These are phyloP conservation scores for Sordariomycetes sp. DNA, from an alignment of 2,329 filamentous ascomycete species.

Conservation along the genomic window DNA sequence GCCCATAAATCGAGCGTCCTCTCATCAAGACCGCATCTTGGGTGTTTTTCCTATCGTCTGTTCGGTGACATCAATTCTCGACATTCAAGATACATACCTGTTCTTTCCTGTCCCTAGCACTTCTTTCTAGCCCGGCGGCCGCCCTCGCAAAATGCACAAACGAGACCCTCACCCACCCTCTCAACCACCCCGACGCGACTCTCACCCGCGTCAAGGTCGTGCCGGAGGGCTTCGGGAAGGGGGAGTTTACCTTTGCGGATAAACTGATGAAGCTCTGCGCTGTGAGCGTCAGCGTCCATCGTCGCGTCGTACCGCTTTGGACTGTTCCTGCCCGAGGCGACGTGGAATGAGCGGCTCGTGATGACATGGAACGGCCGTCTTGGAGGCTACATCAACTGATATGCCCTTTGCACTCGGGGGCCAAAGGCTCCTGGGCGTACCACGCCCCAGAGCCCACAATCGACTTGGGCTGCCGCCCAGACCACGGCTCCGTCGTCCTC, in stretches of 20 bases:
- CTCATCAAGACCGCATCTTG: too few relatives aligned
- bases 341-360: slow-evolving; percentile 20
- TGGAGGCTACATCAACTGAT: slow-evolving; percentile 20
- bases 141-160: neutral
- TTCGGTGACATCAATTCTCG: too few relatives aligned
- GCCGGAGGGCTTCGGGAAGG: slow-evolving; percentile 10
- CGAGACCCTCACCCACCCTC: neutral
- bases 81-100: too few relatives aligned
- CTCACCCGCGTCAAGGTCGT: neutral
- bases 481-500: slow-evolving; percentile 25
- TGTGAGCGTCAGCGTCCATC: slow-evolving; percentile 15
- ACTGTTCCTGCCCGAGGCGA: slow-evolving; percentile 16
- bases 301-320: slow-evolving; percentile 18
- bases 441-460: slow-evolving; percentile 33
- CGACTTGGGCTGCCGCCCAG: slow-evolving; percentile 17
- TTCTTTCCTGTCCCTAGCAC: too few relatives aligned
- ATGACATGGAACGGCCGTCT: slow-evolving; percentile 19
- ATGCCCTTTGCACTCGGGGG: slow-evolving; percentile 8
- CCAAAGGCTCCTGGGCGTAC: slow-evolving; percentile 22
- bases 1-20: too few relatives aligned
- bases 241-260: slow-evolving; percentile 14
- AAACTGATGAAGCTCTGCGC: slow-evolving; percentile 20
- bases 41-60: too few relatives aligned
- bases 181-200: neutral
- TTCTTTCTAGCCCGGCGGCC: too few relatives aligned